These are phyloP conservation scores for Exidia glandulosa DNA, from an alignment of 768 basidiomycete species.

Conservation along the genomic window DNA sequence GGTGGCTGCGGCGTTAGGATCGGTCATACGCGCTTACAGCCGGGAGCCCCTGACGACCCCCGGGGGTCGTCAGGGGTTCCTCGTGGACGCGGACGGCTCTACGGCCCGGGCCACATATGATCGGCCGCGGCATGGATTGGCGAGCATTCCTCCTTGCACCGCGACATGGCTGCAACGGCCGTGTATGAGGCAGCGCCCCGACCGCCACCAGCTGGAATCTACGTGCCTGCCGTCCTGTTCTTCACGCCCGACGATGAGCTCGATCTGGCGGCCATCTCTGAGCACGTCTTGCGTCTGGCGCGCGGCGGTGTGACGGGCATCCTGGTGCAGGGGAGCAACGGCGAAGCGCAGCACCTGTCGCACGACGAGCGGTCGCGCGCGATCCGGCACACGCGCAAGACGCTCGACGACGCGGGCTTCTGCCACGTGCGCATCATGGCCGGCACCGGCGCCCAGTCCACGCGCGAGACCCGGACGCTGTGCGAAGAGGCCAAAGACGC, in stretches of 20 bases:
- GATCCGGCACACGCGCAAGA: slow-evolving; percentile 54
- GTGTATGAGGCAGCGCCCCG: background rate
- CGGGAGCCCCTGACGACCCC: too few species aligned
- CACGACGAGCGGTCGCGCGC: slow-evolving; percentile 57
- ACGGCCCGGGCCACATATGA: too few species aligned
- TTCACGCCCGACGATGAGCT: slow-evolving; percentile 60
- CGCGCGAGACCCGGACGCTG: slow-evolving; percentile 61
- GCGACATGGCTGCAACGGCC: too few species aligned
- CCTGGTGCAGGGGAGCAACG: slow-evolving; percentile 63
- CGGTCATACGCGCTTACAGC: too few species aligned
- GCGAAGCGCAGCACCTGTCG: slow-evolving; percentile 67
- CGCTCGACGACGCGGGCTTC: slow-evolving; percentile 64
- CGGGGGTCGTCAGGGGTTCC: too few species aligned
- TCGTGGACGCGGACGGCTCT: too few species aligned
- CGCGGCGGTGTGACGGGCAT: slow-evolving; percentile 67
- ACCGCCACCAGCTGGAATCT: slow-evolving; percentile 55
- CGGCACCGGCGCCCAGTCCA: slow-evolving; percentile 75
- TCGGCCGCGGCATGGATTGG: background rate
- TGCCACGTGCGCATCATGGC: slow-evolving; percentile 59
- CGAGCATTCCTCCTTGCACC: too few species aligned
- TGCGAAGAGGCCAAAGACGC: slow-evolving; percentile 66
- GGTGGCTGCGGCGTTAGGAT: too few species aligned
- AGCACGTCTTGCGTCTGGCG: slow-evolving; percentile 66
- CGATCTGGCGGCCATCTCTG: slow-evolving; percentile 52
- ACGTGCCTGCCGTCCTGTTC: slow-evolving; percentile 71